Base-by-base conservation (phyloP, 768 basidiomycete genomes). In the Candolleomyces aberdarensis region DNA sequence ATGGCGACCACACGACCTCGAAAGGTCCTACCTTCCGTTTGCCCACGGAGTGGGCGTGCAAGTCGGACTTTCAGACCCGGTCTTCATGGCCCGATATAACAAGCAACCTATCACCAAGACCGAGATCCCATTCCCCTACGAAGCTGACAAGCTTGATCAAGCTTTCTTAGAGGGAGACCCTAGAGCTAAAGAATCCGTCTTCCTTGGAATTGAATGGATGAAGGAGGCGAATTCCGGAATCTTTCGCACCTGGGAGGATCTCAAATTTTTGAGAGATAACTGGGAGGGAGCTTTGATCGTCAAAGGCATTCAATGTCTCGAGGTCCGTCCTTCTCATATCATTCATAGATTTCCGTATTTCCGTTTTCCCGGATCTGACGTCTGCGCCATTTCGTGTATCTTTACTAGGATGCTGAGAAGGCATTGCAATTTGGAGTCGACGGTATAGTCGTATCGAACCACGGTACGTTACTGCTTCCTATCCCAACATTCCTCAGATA, bases 361-460 rank as follows among this genome's bases (percentile, higher is more conserved):
- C 36, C 10, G 11, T 5, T 40, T 8, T 31, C 17, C 46, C 46
- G 46, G 17, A 47, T 47, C 46, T 47, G 9, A 17, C 46, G 11
- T 11, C 5, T 11, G 11, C 11, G 36, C 36, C 6, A 36, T 36
- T 36, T 36, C 6, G 36, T 36, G 11, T 36, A 11, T 36, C 36
- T 36, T 36, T 36, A 36, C 36, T 11, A 80, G 76, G 91, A 92
- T 70, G 91, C 90, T 3, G 83, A 89, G 67, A 83, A 80, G 66
- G 88, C 89, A 0, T 69, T 91, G 14, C 83, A 88, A 29, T 66
- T 79, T 19, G 83, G 88, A 0, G 78, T 85, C 14, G 82, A 92
- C 59, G 91, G 89, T 0, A 88, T 94, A 60, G 70, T 94, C 52
- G 87, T 93, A 15, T 91, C 89, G 10, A 94, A 92, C 67, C 91